Evolutionary conservation across 2,329 filamentous ascomycete species (phyloP).

Genomic region (Diaporthe vexans): DNA sequence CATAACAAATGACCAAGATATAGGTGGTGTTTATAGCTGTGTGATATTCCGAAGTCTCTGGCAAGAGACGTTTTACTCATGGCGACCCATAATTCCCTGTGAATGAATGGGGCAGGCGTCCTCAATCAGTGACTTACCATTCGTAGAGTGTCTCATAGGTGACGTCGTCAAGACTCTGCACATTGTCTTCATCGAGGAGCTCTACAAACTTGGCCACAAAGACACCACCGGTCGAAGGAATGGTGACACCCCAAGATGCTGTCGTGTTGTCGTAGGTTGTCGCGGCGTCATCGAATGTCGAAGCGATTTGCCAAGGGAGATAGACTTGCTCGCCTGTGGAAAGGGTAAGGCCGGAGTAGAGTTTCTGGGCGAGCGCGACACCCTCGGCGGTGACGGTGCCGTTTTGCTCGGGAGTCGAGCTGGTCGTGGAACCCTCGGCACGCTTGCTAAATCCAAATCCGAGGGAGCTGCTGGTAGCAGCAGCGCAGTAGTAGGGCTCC

Average conservation of each 20-base stretch:
- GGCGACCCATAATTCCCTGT: too few species aligned
- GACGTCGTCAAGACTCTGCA: slow-evolving; percentile 55
- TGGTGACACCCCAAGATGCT: slow-evolving; percentile 49
- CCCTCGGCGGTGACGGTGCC: slow-evolving; percentile 53
- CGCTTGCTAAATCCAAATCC: slow-evolving; percentile 48
- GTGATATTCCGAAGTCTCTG: neutral
- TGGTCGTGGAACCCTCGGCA: slow-evolving; percentile 42
- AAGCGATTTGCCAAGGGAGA: slow-evolving; percentile 53
- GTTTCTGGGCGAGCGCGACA: slow-evolving; percentile 51
- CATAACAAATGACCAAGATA: neutral
- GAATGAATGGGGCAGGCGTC: neutral
- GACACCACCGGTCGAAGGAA: slow-evolving; percentile 37
- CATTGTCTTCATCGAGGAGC: slow-evolving; percentile 36
- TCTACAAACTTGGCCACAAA: slow-evolving; percentile 41
- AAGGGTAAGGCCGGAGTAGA: slow-evolving; percentile 53
- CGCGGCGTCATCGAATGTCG: slow-evolving; percentile 50
- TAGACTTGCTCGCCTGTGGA: slow-evolving; percentile 53
- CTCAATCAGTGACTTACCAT: slow-evolving; percentile 52
- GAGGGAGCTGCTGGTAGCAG: slow-evolving; percentile 44
- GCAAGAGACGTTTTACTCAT: neutral
- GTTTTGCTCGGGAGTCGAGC: slow-evolving; percentile 51
- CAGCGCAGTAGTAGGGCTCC: slow-evolving; percentile 52
- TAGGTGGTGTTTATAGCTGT: neutral
- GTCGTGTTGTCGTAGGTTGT: slow-evolving; percentile 52
- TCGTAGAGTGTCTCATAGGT: slow-evolving; percentile 69